Conservation (phyloP, 1,139 yeast species). For the Zygotorulaspora mrakii region DNA sequence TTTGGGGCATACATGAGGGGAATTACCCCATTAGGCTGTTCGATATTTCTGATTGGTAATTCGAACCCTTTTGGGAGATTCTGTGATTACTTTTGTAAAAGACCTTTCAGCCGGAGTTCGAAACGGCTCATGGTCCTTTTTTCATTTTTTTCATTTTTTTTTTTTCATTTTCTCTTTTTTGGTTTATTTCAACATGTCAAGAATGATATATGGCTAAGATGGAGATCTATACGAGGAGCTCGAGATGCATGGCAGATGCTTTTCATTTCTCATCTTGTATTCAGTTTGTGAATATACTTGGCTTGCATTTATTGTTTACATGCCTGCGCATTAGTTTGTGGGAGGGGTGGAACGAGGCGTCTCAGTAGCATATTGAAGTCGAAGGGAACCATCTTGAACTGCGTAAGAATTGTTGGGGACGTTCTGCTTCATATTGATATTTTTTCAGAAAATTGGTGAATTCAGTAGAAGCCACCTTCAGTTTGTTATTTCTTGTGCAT, state of each 20-base stretch:
- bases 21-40: background rate
- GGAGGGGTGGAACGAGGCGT: background rate
- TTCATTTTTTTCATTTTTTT: no score
- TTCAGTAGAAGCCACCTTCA: background rate
- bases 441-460: background rate
- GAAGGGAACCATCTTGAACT: background rate
- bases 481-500: constrained; percentile 2
- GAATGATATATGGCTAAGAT: no score
- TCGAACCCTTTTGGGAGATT: no score
- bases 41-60: no score
- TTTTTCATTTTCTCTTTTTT: background rate
- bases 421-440: background rate
- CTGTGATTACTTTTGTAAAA: no score
- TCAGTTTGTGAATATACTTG: no score
- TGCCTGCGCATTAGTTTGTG: no score
- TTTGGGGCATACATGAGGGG: constrained; percentile 2
- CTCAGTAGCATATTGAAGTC: no score
- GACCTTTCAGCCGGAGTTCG: constrained; percentile 1
- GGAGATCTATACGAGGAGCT: background rate
- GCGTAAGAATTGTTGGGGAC: background rate
- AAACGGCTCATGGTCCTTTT: background rate
- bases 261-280: no score
- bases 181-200: background rate
- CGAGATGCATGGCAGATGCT: no score
- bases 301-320: no score